phyloP scores from a whole-genome alignment of 257 asterid genomes.

The Paraleonurus japonicus region DNA sequence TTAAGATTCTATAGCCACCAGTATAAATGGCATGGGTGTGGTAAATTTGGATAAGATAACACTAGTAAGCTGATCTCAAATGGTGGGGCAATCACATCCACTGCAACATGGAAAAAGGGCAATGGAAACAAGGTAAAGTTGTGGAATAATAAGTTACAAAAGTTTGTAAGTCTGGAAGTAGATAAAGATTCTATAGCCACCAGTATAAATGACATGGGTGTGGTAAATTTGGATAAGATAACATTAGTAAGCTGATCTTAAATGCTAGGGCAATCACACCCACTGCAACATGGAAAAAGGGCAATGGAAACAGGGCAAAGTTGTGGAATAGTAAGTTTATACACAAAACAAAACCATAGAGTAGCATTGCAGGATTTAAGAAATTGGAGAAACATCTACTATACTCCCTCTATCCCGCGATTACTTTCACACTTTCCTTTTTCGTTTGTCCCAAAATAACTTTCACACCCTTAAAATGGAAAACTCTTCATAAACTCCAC shows the following conservation, averaged over 20 bases:
- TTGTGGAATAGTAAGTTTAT: neutral
- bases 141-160: neutral
- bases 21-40: neutral
- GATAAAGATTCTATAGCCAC: slow-evolving; percentile 13
- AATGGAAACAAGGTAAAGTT: neutral
- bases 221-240: neutral
- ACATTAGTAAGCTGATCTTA: neutral
- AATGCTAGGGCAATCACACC: slow-evolving; percentile 7
- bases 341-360: neutral
- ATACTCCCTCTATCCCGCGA: too few species aligned
- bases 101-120: neutral
- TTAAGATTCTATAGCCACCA: slow-evolving; percentile 14
- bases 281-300: neutral
- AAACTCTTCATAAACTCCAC: too few species aligned
- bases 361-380: slow-evolving; percentile 1
- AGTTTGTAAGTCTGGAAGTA: slow-evolving; percentile 13
- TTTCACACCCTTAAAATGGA: too few species aligned
- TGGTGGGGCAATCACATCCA: neutral
- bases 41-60: neutral
- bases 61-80: neutral
- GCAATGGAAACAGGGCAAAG: neutral
- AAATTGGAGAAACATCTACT: neutral
- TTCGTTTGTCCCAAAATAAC: too few species aligned
- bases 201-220: neutral
- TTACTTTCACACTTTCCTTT: too few species aligned